Conservation (phyloP, 2,329 filamentous ascomycete species). For the Aspergillus sp. region DNA sequence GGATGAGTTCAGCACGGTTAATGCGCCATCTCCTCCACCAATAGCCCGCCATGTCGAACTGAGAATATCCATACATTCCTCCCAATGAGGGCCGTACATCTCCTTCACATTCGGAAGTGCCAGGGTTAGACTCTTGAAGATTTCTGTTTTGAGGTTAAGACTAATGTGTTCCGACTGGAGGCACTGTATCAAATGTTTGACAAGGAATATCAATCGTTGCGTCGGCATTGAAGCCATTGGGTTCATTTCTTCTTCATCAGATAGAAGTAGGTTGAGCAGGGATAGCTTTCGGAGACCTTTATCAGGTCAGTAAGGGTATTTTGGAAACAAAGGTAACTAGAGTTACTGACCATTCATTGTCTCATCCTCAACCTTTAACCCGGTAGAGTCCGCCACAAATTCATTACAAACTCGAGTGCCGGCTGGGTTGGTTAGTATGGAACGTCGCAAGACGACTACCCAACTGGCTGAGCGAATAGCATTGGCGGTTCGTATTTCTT, state of each 20-base stretch:
- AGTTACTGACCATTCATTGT: conserved; percentile 41
- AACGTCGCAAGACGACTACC: conserved; percentile 50
- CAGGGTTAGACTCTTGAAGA: conserved; percentile 46
- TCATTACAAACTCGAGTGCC: conserved; percentile 60
- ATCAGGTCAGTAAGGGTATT: neutral
- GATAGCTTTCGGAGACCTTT: conserved; percentile 51
- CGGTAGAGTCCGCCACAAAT: conserved; percentile 60
- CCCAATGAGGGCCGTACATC: conserved; percentile 89
- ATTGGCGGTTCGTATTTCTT: conserved; percentile 40
- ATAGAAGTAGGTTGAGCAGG: conserved; percentile 55
- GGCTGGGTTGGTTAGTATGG: conserved; percentile 48
- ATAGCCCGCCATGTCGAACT: conserved; percentile 57
- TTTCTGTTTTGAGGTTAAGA: conserved; percentile 37
- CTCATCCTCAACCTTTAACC: conserved; percentile 47
- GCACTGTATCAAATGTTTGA: conserved; percentile 75
- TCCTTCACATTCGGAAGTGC: conserved; percentile 74
- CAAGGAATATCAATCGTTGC: conserved; percentile 76
- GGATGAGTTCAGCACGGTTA: conserved; percentile 69
- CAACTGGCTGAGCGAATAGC: conserved; percentile 49
- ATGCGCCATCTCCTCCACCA: conserved; percentile 47
- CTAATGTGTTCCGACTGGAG: conserved; percentile 60
- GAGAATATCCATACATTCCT: conserved; percentile 61
- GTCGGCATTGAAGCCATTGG: conserved; percentile 50
- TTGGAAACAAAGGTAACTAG: neutral
- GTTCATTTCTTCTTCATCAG: conserved; percentile 49